Conservation (phyloP, 495 filamentous ascomycete species). For the Glarea lozoyensis region DNA sequence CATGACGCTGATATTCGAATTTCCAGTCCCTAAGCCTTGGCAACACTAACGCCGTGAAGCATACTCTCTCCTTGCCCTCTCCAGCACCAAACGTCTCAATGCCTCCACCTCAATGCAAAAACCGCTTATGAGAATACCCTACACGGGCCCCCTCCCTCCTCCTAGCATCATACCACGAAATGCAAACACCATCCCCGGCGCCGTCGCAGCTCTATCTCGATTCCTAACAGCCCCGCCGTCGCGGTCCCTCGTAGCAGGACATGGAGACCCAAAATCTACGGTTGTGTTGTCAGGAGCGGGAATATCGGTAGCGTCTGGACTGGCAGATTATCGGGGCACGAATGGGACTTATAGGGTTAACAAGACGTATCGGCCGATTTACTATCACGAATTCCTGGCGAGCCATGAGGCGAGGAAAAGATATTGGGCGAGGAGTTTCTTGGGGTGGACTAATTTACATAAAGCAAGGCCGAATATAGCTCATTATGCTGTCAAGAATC, state of each 20-base stretch:
- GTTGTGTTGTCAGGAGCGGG: slow-evolving; percentile 90
- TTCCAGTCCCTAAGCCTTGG: too few species aligned
- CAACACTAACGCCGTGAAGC: too few species aligned
- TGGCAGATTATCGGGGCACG: slow-evolving; percentile 85
- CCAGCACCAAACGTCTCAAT: slow-evolving; percentile 4
- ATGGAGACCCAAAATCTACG: slow-evolving; percentile 38
- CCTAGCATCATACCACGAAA: slow-evolving; percentile 63
- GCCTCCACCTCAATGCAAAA: slow-evolving; percentile 42
- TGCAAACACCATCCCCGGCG: slow-evolving; percentile 60
- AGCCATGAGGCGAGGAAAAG: slow-evolving; percentile 83
- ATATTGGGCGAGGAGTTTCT: slow-evolving; percentile 92
- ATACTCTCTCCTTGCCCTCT: too few species aligned
- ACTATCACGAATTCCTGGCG: slow-evolving; percentile 77
- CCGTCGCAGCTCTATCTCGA: slow-evolving; percentile 61
- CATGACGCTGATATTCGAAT: slow-evolving; percentile 10
- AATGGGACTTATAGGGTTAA: slow-evolving; percentile 91
- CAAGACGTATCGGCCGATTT: slow-evolving; percentile 82
- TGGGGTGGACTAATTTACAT: slow-evolving; percentile 78
- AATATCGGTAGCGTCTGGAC: slow-evolving; percentile 84
- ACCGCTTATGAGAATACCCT: slow-evolving; percentile 80
- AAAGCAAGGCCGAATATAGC: slow-evolving; percentile 71
- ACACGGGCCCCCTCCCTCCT: slow-evolving; percentile 73
- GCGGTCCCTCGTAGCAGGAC: slow-evolving; percentile 26
- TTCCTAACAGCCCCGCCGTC: slow-evolving; percentile 60
- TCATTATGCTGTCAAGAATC: slow-evolving; percentile 63